Conservation (phyloP, 768 basidiomycete species). For the Pisolithus tinctorius region DNA sequence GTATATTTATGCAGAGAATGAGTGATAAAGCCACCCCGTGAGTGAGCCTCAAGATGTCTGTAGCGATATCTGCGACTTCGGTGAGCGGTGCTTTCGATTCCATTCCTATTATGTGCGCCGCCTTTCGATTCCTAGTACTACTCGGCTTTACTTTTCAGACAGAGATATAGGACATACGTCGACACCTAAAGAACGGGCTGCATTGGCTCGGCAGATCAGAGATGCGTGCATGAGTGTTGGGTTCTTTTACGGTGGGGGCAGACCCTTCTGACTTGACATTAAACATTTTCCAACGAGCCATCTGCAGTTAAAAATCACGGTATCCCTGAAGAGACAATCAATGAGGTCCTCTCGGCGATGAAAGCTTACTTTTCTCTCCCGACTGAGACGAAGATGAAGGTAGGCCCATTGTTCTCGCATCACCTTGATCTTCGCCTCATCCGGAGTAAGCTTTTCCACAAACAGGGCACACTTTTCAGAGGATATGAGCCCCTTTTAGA, state of each 20-base stretch:
- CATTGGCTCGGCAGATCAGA: conserved; percentile 52
- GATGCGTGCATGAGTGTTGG: conserved; percentile 78
- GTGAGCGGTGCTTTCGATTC: conserved; percentile 16
- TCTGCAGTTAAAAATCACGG: background rate
- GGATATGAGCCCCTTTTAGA: too few relatives aligned
- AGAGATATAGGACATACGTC: conserved; percentile 18
- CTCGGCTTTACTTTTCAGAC: background rate
- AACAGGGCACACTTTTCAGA: too few relatives aligned
- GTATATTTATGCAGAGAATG: conserved; percentile 53
- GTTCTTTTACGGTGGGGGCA: conserved; percentile 67
- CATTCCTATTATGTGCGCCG: conserved; percentile 21
- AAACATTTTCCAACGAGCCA: background rate
- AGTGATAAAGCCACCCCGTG: conserved; percentile 1
- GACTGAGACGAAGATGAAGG: too few relatives aligned
- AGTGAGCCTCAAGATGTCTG: conserved; percentile 13
- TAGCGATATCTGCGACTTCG: conserved; percentile 12
- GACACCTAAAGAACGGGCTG: conserved; percentile 28
- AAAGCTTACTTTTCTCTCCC: too few relatives aligned
- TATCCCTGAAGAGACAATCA: too few relatives aligned
- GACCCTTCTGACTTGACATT: background rate
- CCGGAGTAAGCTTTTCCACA: too few relatives aligned
- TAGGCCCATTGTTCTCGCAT: too few relatives aligned
- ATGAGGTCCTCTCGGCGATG: too few relatives aligned
- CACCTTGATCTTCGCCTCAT: too few relatives aligned
- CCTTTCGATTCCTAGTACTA: too few relatives aligned